Percentiles rank a stretch among this genome's conserved stretches.
These are phyloP conservation scores for Colletotrichum sp. DNA, from an alignment of 2,329 filamentous ascomycete genomes.

Conservation along the genomic window DNA sequence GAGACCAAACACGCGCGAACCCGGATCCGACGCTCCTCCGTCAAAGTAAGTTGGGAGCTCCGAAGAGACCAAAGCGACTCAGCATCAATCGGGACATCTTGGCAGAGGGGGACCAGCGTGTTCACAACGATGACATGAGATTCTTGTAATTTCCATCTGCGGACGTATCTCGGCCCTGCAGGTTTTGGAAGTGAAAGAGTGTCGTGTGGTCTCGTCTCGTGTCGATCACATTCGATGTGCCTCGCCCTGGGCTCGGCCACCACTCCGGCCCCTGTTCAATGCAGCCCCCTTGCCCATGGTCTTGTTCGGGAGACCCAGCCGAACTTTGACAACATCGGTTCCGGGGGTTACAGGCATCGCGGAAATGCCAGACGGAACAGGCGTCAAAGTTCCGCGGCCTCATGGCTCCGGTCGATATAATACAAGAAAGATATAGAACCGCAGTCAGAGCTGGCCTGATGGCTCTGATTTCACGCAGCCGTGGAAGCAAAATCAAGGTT, in stretches of 20 bases:
- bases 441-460: neutral
- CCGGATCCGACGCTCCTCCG: conserved; percentile 7
- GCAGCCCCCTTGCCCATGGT: neutral
- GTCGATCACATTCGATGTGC: neutral
- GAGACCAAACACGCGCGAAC: neutral
- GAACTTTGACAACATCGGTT: neutral
- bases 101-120: neutral
- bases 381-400: neutral
- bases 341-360: neutral
- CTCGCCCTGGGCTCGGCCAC: neutral
- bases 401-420: neutral
- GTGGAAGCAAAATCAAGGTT: neutral
- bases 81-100: neutral
- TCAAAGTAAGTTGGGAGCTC: neutral
- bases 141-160: neutral
- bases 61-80: neutral
- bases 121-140: neutral
- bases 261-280: neutral
- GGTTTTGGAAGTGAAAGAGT: neutral
- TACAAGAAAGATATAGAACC: neutral
- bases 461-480: neutral
- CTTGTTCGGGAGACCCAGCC: neutral
- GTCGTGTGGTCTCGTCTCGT: neutral
- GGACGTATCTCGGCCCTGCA: neutral
- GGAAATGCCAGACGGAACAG: neutral